These are phyloP conservation scores for Funneliformis caledonium DNA, from an alignment of 371 early-diverging fungal species.

Conservation along the genomic window DNA sequence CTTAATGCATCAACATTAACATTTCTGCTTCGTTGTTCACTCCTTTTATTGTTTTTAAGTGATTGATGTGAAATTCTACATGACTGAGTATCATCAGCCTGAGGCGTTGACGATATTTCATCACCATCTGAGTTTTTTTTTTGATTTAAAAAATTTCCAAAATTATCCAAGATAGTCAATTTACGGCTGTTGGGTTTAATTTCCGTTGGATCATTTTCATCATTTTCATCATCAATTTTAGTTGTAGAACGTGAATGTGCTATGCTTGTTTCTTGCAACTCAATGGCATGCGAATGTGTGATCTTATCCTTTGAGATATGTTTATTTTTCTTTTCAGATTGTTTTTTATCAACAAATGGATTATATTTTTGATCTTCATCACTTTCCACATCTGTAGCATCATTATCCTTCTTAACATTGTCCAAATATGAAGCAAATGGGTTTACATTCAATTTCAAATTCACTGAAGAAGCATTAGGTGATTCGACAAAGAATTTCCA, in stretches of 20 bases:
- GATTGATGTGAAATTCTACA: not conserved
- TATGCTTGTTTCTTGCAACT: not conserved
- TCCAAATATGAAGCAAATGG: constrained; percentile 25
- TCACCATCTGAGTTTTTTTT: no score
- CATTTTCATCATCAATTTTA: not conserved
- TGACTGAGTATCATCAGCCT: not conserved
- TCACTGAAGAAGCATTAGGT: not conserved
- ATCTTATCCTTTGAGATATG: not conserved
- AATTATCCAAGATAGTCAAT: not conserved
- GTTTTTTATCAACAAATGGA: not conserved
- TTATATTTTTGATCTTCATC: not conserved
- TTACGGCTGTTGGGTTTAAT: not conserved
- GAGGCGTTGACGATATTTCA: no score
- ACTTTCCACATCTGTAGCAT: not conserved
- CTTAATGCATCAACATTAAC: not conserved
- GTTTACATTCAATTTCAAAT: constrained; percentile 13
- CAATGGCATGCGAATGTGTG: not conserved
- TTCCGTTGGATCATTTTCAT: not conserved
- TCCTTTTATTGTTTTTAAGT: no score
- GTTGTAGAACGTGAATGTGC: not conserved
- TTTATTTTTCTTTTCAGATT: not conserved
- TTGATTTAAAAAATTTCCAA: not conserved
- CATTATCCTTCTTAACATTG: not conserved
- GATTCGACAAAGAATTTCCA: constrained; percentile 11
- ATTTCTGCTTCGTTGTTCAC: not conserved